Evolutionary conservation across 202 grass and related monocot species (phyloP).

Genomic region (Brachypodium distachyon): DNA sequence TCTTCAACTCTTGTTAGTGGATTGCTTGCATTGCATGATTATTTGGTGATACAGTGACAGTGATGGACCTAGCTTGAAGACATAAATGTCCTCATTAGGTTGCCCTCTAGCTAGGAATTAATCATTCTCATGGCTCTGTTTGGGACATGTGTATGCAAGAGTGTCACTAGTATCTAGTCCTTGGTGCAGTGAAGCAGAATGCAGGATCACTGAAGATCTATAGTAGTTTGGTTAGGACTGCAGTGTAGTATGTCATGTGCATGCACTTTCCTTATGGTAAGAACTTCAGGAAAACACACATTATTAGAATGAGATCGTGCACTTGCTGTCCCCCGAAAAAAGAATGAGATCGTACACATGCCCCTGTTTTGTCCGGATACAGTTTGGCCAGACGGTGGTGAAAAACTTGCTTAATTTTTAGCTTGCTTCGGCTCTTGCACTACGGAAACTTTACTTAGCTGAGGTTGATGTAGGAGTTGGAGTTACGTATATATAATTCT

Average conservation of each 20-base stretch:
- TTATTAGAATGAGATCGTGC: background rate
- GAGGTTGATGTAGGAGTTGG: too few relatives aligned
- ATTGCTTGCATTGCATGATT: slow-evolving; percentile 19
- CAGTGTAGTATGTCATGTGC: too few relatives aligned
- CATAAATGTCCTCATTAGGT: background rate
- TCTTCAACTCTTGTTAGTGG: slow-evolving; percentile 40
- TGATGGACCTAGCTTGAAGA: background rate
- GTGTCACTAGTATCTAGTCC: background rate
- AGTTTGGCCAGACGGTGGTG: too few relatives aligned
- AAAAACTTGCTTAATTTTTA: too few relatives aligned
- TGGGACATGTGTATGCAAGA: background rate
- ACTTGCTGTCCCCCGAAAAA: too few relatives aligned
- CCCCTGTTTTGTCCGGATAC: too few relatives aligned
- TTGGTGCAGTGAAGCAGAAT: background rate
- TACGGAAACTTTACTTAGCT: too few relatives aligned
- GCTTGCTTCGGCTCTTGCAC: too few relatives aligned
- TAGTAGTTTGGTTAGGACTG: too few relatives aligned
- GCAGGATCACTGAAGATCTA: background rate
- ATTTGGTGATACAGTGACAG: slow-evolving; percentile 6
- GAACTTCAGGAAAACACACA: background rate
- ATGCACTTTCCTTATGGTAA: background rate
- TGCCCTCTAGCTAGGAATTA: background rate
- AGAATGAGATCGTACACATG: too few relatives aligned
- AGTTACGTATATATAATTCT: too few relatives aligned
- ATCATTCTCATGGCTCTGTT: background rate